Evolutionary conservation across 2,329 filamentous ascomycete species (phyloP).

Genomic region (Aspergillus sp.): DNA sequence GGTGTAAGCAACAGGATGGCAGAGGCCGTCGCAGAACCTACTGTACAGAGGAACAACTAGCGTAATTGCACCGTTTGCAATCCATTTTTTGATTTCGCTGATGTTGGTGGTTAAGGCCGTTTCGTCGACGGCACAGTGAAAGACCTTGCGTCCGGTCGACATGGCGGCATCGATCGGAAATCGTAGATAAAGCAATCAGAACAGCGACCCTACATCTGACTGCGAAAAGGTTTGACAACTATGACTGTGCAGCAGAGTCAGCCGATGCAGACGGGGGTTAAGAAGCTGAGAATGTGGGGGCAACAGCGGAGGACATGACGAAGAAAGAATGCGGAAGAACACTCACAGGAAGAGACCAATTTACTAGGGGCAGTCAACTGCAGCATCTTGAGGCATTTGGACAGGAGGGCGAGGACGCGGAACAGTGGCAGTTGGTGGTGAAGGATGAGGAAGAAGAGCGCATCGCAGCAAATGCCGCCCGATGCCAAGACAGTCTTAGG

Average conservation of each 20-base stretch:
- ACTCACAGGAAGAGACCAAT: conserved; percentile 14
- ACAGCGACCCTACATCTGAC: conserved; percentile 20
- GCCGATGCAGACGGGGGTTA: conserved; percentile 8
- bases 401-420: conserved; percentile 3
- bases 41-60: conserved; percentile 45
- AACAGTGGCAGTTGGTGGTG: conserved; percentile 4
- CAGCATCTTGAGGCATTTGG: conserved; percentile 13
- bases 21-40: conserved; percentile 18
- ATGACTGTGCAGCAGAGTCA: conserved; percentile 20
- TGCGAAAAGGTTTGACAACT: conserved; percentile 19
- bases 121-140: conserved; percentile 46
- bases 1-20: conserved; percentile 4
- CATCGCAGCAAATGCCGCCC: too few relatives aligned
- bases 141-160: conserved; percentile 37
- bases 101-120: conserved; percentile 44
- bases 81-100: conserved; percentile 45
- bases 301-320: conserved; percentile 7
- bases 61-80: conserved; percentile 39
- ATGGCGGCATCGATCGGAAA: conserved; percentile 14
- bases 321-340: background rate
- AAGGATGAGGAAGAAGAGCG: conserved; percentile 4
- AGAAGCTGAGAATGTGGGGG: conserved; percentile 24
- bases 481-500: too few relatives aligned
- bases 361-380: conserved; percentile 13
- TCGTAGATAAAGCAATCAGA: background rate